Evolutionary conservation across 495 filamentous ascomycete genomes (phyloP).

Genomic region (Staphylotrichum tortipilum): DNA sequence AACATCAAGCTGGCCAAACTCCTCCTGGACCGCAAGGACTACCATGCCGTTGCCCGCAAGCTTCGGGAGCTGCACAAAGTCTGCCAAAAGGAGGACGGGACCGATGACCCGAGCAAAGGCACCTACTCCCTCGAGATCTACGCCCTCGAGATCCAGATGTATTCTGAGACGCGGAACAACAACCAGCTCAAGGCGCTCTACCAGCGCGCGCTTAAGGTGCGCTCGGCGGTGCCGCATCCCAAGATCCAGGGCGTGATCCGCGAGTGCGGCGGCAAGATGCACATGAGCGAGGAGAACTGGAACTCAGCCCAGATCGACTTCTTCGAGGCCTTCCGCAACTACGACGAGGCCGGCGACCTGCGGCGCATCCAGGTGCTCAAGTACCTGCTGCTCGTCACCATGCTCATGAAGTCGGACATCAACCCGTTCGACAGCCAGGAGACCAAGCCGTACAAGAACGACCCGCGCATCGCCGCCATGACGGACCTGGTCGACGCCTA

Average conservation of each 20-base stretch:
- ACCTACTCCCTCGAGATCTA: conserved; percentile 95
- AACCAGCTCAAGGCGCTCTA: conserved; percentile 93
- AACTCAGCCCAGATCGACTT: conserved; percentile 94
- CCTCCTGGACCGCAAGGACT: conserved; percentile 86
- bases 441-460: conserved; percentile 97
- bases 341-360: conserved; percentile 93
- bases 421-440: conserved; percentile 99
- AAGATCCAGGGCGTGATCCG: conserved; percentile 99
- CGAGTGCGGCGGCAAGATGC: conserved; percentile 99
- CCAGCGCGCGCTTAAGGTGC: conserved; percentile 77
- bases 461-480: conserved; percentile 92
- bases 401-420: conserved; percentile 99
- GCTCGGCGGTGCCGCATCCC: conserved; percentile 92
- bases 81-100: conserved; percentile 81
- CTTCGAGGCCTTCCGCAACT: conserved; percentile 97
- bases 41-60: conserved; percentile 69
- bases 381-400: conserved; percentile 90
- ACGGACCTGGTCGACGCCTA: conserved; percentile 94
- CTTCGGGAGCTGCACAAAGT: conserved; percentile 81
- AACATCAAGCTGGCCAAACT: conserved; percentile 93
- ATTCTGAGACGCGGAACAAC: conserved; percentile 92
- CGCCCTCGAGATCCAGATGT: conserved; percentile 97
- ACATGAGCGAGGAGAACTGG: conserved; percentile 99
- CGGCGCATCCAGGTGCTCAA: conserved; percentile 96
- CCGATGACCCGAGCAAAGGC: conserved; percentile 90